Percentiles rank a stretch among this genome's conserved stretches.
Conservation (phyloP, 139 green algal genomes). For the Asterochloris sp. region DNA sequence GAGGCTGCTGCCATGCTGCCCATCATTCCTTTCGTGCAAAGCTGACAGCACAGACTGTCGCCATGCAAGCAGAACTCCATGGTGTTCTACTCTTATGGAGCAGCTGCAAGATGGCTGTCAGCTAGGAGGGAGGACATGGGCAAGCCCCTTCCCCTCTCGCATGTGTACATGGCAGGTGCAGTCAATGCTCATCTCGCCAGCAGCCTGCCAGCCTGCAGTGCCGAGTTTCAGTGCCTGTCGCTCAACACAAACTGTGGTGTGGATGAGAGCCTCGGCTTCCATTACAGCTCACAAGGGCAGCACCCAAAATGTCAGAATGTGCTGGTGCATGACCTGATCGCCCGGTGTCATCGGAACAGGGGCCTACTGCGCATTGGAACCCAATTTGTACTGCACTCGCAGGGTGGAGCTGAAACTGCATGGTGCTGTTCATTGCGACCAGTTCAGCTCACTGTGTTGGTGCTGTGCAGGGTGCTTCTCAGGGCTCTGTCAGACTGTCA, state of each 20-base stretch:
- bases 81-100: constrained; percentile 15
- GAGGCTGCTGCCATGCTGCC: too few species aligned
- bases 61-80: not conserved
- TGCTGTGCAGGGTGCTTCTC: constrained; percentile 32
- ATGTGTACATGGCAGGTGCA: constrained; percentile 16
- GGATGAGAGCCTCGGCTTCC: too few species aligned
- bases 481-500: constrained; percentile 33
- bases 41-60: too few species aligned
- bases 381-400: not conserved
- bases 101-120: constrained; percentile 2
- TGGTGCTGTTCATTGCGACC: not conserved
- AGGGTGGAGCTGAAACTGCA: not conserved
- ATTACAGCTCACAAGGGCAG: too few species aligned
- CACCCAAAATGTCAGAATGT: too few species aligned
- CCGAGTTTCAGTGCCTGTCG: too few species aligned
- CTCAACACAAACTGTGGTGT: too few species aligned
- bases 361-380: not conserved
- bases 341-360: too few species aligned
- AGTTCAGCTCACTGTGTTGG: not conserved
- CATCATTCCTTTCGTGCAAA: too few species aligned
- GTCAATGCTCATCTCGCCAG: not conserved
- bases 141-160: constrained; percentile 3
- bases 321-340: too few species aligned
- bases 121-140: not conserved
- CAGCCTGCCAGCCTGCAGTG: not conserved